Evolutionary conservation across 2,329 filamentous ascomycete genomes (phyloP), one percentile per base, ranked within the genome.

Genomic region (Colletotrichum incanum): DNA sequence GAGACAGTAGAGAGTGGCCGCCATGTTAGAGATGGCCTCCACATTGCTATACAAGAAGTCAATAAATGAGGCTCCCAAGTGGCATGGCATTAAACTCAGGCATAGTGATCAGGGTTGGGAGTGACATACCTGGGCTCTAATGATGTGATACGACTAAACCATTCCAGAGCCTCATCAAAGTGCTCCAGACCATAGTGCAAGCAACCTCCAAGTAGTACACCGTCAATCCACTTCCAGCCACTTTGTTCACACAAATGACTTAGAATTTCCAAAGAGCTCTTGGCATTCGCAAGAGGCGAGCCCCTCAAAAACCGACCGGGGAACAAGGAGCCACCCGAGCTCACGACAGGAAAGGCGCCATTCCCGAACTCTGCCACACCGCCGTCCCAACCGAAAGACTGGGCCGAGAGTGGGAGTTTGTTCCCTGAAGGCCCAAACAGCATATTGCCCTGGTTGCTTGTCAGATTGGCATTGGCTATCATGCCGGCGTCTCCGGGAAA

Each of bases 21-120:
- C 96, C 73, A 97, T 90, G 80, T 98, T 98, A 28, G 96, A 98
- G 54, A 96, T 92, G 28, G 96, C 95, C 84, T 99, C 96, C 60
- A 98, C 93, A 80, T 98, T 94, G 77, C 92, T 94, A 41, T 8
- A 7, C 74, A 71, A 7, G 3, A 59, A 52, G 47, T 72, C 37
- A 73, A 56, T 39, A 23, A 58, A 2, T 23, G 28, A 14, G 3
- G 11, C 31, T 23, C n/a, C 14, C n/a, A 5, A 34, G 34, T 39
- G 20, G 11, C 34, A 41, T 11, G 5, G 9, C 34, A 41, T 49
- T 26, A 18, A 20, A 12, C 26, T 14, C 37, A 12, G 26, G 61
- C 49, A 23, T 14, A 18, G 12, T 28, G 11, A 49, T 28, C 37
- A 20, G 41, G 8, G 31, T n/a, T n/a, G 7, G 47, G 43, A 7